Base-by-base conservation (phyloP, 2,329 filamentous ascomycete species). In the Sporothrix curviconia region DNA sequence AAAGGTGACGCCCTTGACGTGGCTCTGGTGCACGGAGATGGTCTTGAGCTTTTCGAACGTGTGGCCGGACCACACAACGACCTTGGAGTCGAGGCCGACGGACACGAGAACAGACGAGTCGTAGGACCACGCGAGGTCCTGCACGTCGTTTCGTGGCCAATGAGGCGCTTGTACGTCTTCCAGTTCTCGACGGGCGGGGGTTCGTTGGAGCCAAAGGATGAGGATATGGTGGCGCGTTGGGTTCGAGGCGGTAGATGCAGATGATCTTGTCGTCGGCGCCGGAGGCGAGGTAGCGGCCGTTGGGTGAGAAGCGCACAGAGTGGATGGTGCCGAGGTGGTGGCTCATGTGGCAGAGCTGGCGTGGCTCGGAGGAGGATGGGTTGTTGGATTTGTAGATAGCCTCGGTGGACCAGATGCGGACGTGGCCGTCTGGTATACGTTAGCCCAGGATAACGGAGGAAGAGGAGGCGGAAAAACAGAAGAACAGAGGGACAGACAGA, bases 221-320 rank as follows among this genome's bases (percentile, higher is more conserved):
- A 82, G 54, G 87, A 81, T 66, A 89, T 82, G 28, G 88, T 79
- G 3, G 89, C 24, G 89, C 84, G 67, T 86, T 89, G 58, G 87
- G 83, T 72, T 97, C 91, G 56, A 96, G 82, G 61, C 89, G 86
- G 73, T 99, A 99, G 64, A 99, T 90, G 73, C 94, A 96, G 63
- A 99, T 95, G 68, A 99, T 92, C 78, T 96, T 96, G 76, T 99
- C 94, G 73, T 99, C 94, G 66, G 95, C 95, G 58, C 94, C 94
- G 11, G 92, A 97, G 34, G 95, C 95, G 54, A 99, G 82, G 70
- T 96, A 99, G 69, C 90, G 90, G 58, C 91, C 90, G 68, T 95
- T 96, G 28, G 90, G 87, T 9, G 94, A 97, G 76, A 97, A 99
- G 64, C 95, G 89, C 62, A 99, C 94, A 0, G 92, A 91, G 73